Evolutionary conservation across 2,329 filamentous ascomycete genomes (phyloP).

Genomic region (Aurifilum marmelostoma): DNA sequence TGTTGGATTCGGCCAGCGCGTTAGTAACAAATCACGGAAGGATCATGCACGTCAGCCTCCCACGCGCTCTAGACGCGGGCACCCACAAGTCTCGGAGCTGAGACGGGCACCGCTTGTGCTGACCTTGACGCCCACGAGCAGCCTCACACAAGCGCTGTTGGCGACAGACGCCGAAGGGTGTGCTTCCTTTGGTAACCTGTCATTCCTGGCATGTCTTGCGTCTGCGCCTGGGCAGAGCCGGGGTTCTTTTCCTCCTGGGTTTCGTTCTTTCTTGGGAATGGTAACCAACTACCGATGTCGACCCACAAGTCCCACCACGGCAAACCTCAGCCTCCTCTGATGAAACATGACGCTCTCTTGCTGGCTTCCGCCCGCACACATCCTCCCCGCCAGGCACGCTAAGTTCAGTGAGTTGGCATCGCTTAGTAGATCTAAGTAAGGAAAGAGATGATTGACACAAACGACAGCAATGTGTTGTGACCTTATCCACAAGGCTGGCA

Average conservation of each 20-base stretch:
- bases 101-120: background rate
- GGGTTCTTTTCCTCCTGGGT: background rate
- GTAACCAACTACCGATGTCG: background rate
- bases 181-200: background rate
- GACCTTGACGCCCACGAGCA: background rate
- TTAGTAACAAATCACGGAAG: background rate
- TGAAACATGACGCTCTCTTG: background rate
- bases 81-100: background rate
- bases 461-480: background rate
- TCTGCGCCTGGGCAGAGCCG: background rate
- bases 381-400: too few relatives aligned
- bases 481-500: background rate
- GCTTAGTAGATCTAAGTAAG: background rate
- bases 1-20: background rate
- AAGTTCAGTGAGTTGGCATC: too few relatives aligned
- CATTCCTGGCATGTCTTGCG: background rate
- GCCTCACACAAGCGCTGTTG: background rate
- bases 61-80: background rate
- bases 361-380: background rate
- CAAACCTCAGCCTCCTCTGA: background rate
- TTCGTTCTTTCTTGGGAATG: background rate
- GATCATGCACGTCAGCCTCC: conserved; percentile 17
- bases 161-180: conserved; percentile 2
- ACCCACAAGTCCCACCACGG: background rate
- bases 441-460: background rate